phyloP scores from a whole-genome alignment of 441 rosid genomes.

The Viola pubescens region DNA sequence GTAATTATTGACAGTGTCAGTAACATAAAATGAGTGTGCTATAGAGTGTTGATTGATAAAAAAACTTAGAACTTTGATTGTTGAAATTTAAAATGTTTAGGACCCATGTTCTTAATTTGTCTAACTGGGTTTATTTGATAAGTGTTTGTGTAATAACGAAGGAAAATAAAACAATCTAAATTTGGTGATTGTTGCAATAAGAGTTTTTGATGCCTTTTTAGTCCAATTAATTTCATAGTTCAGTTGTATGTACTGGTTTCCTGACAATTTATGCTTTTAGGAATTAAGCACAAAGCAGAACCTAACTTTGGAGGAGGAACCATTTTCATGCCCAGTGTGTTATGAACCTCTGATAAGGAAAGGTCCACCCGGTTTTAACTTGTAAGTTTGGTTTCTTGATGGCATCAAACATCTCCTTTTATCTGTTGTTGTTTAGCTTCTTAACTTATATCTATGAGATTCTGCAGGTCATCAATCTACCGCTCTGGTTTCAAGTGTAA shows the following conservation, averaged over 20 bases:
- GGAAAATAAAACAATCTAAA: no score
- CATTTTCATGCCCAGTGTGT: conserved; percentile 76
- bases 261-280: conserved; percentile 23
- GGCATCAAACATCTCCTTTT: neutral
- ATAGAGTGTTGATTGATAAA: neutral
- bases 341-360: conserved; percentile 74
- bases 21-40: neutral
- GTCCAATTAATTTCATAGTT: no score
- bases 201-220: no score
- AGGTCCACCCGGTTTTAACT: conserved; percentile 83
- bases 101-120: neutral
- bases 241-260: neutral
- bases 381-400: conserved; percentile 40
- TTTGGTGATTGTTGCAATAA: no score
- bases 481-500: conserved; percentile 85
- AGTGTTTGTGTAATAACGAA: no score
- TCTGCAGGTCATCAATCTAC: conserved; percentile 63
- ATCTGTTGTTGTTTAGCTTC: neutral
- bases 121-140: no score
- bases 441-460: neutral
- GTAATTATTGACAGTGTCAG: neutral
- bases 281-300: conserved; percentile 28
- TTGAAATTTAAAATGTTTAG: neutral
- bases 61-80: neutral
- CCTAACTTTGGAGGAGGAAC: conserved; percentile 35